Percentiles rank a stretch among this genome's conserved stretches.
phyloP scores from a whole-genome alignment of 441 rosid genomes.

The Populus hybrid region DNA sequence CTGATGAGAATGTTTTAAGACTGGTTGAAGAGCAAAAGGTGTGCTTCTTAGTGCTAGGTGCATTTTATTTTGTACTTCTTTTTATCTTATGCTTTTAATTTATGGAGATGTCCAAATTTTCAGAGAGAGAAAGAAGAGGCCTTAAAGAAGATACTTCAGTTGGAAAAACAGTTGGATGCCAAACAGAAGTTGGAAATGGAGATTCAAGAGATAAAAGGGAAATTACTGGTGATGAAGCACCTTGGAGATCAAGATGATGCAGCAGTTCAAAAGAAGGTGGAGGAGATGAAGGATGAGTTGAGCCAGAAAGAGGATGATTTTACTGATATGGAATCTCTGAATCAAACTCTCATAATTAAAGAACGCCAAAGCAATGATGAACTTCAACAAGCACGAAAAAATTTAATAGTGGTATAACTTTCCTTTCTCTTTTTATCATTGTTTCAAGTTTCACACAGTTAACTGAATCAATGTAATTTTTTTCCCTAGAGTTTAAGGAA shows the following conservation, averaged over 20 bases:
- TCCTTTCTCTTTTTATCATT: constrained; percentile 8
- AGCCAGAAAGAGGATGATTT: constrained; percentile 53
- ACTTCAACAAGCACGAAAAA: constrained; percentile 69
- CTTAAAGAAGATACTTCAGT: constrained; percentile 53
- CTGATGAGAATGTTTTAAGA: constrained; percentile 69
- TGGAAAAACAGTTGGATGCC: constrained; percentile 66
- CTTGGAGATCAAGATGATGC: constrained; percentile 78
- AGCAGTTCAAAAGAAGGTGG: constrained; percentile 59
- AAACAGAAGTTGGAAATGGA: constrained; percentile 91
- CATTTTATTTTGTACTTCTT: not conserved
- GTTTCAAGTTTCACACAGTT: not conserved
- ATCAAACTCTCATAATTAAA: constrained; percentile 31
- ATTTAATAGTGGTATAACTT: constrained; percentile 48
- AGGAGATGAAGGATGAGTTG: constrained; percentile 68
- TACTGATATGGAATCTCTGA: constrained; percentile 28
- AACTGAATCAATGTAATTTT: not conserved
- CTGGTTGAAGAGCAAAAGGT: constrained; percentile 88
- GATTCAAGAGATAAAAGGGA: constrained; percentile 81
- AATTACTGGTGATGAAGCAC: constrained; percentile 78
- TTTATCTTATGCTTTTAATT: constrained; percentile 7
- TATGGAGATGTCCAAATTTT: constrained; percentile 17
- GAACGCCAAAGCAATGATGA: constrained; percentile 88
- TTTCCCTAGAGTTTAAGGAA: not conserved
- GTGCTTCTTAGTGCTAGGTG: not conserved
- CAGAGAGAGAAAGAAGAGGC: constrained; percentile 87